Evolutionary conservation across 2,329 filamentous ascomycete species (phyloP).

Genomic region (Trichoderma semiorbis): DNA sequence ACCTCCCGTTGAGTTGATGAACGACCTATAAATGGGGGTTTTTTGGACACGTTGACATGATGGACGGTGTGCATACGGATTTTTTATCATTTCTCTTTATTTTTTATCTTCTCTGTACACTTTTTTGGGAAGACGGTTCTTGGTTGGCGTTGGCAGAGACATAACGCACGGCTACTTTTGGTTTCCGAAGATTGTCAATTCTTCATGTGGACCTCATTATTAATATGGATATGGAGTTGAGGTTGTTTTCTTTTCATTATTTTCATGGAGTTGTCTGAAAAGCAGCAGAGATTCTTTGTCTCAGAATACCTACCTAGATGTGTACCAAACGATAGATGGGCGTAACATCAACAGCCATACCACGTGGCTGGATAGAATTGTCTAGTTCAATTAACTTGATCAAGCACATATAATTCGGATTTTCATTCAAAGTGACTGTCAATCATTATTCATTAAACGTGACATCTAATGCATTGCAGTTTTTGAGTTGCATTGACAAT

Average conservation of each 20-base stretch:
- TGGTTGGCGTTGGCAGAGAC: neutral
- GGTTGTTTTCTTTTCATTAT: neutral
- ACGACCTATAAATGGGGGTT: conserved; percentile 30
- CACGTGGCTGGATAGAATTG: neutral
- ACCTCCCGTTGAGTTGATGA: conserved; percentile 65
- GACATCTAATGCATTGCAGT: neutral
- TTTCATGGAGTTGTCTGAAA: neutral
- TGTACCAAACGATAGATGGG: neutral
- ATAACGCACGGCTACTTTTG: neutral
- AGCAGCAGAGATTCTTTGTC: neutral
- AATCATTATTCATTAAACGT: too few species aligned
- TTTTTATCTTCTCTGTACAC: neutral
- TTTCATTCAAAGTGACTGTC: neutral
- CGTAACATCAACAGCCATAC: neutral
- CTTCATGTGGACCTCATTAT: neutral
- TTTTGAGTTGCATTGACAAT: neutral
- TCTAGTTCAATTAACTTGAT: neutral
- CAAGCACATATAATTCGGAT: neutral
- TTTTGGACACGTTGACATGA: neutral
- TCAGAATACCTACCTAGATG: conserved; percentile 1
- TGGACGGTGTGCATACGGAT: neutral
- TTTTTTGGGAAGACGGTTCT: neutral
- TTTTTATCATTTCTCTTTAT: neutral
- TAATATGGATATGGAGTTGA: conserved; percentile 6
- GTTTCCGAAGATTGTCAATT: neutral